These are phyloP conservation scores for Leccinum solheimii DNA, from an alignment of 1,284 basidiomycete species.

Conservation along the genomic window DNA sequence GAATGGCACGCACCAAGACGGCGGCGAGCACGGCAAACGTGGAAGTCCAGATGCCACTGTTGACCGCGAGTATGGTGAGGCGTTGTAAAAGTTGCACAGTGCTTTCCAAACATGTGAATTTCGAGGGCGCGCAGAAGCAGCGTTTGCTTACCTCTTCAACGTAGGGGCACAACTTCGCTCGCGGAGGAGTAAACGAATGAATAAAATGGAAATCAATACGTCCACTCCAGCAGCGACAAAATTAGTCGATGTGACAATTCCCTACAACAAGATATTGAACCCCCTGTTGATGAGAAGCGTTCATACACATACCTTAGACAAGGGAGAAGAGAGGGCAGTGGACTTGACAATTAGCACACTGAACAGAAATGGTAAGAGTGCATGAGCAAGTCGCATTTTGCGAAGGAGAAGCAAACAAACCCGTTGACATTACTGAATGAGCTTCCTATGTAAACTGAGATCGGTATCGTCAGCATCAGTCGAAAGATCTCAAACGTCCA, in stretches of 20 bases:
- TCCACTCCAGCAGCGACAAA: conserved; percentile 2
- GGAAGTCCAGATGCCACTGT: conserved; percentile 21
- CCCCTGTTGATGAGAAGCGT: not conserved
- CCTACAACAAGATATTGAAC: too few species aligned
- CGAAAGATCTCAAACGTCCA: not conserved
- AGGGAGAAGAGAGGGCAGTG: not conserved
- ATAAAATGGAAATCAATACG: not conserved
- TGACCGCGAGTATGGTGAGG: conserved; percentile 18
- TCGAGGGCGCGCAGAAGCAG: not conserved
- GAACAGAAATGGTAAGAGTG: not conserved
- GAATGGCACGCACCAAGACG: conserved; percentile 12
- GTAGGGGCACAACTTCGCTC: not conserved
- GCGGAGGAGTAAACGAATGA: conserved; percentile 1
- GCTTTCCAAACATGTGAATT: conserved; percentile 1
- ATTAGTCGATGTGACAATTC: not conserved
- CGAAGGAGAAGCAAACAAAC: not conserved
- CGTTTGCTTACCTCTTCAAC: not conserved
- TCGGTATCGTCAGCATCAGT: not conserved
- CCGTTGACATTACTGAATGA: not conserved
- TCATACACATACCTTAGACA: conserved; percentile 7
- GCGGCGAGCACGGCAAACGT: conserved; percentile 9
- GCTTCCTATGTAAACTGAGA: not conserved
- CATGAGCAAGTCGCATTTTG: not conserved
- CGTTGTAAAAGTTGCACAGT: conserved; percentile 10
- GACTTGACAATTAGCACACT: not conserved